These are phyloP conservation scores for Pinus albicaulis DNA, from an alignment of 75 land plant species.

Conservation along the genomic window DNA sequence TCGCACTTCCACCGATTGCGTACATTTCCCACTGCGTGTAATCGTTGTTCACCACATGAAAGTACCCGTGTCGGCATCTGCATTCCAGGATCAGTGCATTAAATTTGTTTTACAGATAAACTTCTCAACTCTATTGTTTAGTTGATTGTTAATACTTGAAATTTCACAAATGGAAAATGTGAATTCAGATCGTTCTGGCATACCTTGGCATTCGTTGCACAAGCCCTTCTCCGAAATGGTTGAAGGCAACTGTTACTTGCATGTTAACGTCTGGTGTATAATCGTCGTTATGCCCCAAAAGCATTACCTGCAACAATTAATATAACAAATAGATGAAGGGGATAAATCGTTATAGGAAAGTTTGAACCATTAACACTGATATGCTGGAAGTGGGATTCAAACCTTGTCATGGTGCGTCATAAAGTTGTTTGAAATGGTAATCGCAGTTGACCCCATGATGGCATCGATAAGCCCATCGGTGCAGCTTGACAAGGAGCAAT, in stretches of 20 bases:
- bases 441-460: conserved; percentile 70
- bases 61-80: conserved; percentile 87
- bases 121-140: background rate
- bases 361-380: background rate
- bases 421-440: conserved; percentile 81
- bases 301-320: conserved; percentile 47
- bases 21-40: conserved; percentile 95
- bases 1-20: conserved; percentile 88
- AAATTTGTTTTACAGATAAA: background rate
- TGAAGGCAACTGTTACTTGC: conserved; percentile 81
- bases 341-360: background rate
- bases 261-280: conserved; percentile 47
- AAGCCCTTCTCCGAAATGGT: conserved; percentile 70
- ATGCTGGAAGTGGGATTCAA: background rate
- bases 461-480: conserved; percentile 84
- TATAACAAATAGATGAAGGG: background rate
- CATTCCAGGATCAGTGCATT: background rate
- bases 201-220: conserved; percentile 89
- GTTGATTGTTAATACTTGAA: too few species aligned
- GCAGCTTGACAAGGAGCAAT: conserved; percentile 62
- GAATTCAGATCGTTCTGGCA: background rate
- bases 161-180: background rate
- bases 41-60: conserved; percentile 91
- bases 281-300: conserved; percentile 58
- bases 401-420: conserved; percentile 91